Percentiles rank a stretch among this genome's conserved stretches.
phyloP scores from a whole-genome alignment of 2,329 filamentous ascomycete genomes.

The Paecilomyces dactylethromorphus region DNA sequence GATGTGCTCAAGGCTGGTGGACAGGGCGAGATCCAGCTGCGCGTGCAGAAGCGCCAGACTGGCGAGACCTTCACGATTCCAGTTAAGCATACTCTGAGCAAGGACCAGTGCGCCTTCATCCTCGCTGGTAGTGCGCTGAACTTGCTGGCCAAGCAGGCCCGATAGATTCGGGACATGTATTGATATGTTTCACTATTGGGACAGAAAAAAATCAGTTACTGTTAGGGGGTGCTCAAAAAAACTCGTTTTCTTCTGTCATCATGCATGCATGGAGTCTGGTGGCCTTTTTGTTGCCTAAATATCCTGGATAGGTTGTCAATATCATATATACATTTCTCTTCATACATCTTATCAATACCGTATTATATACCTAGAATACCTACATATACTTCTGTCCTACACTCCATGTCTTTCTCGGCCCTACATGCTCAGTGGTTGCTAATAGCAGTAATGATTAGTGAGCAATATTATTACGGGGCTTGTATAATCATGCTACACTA shows the following conservation, averaged over 20 bases:
- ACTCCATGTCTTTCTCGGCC: slow-evolving; percentile 1
- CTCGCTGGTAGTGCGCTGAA: slow-evolving; percentile 92
- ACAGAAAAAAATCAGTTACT: background rate
- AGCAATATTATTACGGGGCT: background rate
- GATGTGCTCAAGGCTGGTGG: slow-evolving; percentile 74
- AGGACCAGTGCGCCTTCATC: slow-evolving; percentile 88
- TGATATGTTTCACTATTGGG: background rate
- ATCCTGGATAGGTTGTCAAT: background rate
- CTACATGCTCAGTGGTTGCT: slow-evolving; percentile 4
- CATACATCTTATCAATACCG: background rate
- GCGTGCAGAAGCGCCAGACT: slow-evolving; percentile 53
- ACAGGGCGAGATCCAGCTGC: slow-evolving; percentile 68
- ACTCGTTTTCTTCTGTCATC: background rate
- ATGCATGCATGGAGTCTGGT: background rate
- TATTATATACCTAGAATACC: background rate
- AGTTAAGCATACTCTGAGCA: slow-evolving; percentile 80
- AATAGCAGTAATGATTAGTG: background rate
- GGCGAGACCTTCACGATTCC: slow-evolving; percentile 64
- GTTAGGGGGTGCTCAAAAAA: background rate
- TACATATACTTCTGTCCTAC: background rate
- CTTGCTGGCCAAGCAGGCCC: slow-evolving; percentile 62
- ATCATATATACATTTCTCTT: background rate
- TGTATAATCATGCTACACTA: background rate
- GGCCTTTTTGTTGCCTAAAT: background rate
- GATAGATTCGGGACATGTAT: slow-evolving; percentile 1